Base-by-base conservation (phyloP, 805 yeast genomes). In the Cyberlindnera japonica region DNA sequence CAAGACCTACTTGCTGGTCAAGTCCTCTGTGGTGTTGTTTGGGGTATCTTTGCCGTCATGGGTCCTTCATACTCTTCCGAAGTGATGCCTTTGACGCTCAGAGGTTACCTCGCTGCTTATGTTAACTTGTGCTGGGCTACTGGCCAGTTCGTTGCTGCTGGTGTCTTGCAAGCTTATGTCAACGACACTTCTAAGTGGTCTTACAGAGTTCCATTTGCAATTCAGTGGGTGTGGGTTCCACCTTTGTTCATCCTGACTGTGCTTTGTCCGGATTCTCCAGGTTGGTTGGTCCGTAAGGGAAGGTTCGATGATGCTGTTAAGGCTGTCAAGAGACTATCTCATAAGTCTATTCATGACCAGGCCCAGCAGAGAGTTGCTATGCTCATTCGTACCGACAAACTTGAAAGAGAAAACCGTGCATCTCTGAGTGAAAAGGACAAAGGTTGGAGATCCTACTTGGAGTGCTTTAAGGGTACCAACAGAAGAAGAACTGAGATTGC, bases 141-240 rank as follows among this genome's bases (percentile, higher is more conserved):
- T 13, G 85, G 85, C 28, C 82, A 77, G 52, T 62, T 79, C 25
- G 60, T 78, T 40, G 66, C 77, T 16, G 54, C 77, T 10, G 79
- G 83, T 41, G 72, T 79, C 14, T 59, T 51, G 68, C 48, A 65
- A 63, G 47, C 75, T 65, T 35, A 56, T 59, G 35, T 45, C 45
- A 46, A 23, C 43, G 36, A 46, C 34, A 29, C 41, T n/a, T 37
- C 56, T 3, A 31, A 64, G 16, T 51, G 67, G 63, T 70, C 77
- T 6, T 79, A 74, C 56, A 63, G 68, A 41, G 63, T 74, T 29
- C 82, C 83, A 9, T 75, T 73, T 54, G 81, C 77, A 3, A 43
- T 77, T 10, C 84, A 78, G 59, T 78, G 83, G 83, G 56, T 67
- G 5, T 78, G 81, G 81, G 74, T 79, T 11, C 53, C 68, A 10